phyloP scores from a whole-genome alignment of 805 yeast genomes.

The Suhomyces pyralidae region DNA sequence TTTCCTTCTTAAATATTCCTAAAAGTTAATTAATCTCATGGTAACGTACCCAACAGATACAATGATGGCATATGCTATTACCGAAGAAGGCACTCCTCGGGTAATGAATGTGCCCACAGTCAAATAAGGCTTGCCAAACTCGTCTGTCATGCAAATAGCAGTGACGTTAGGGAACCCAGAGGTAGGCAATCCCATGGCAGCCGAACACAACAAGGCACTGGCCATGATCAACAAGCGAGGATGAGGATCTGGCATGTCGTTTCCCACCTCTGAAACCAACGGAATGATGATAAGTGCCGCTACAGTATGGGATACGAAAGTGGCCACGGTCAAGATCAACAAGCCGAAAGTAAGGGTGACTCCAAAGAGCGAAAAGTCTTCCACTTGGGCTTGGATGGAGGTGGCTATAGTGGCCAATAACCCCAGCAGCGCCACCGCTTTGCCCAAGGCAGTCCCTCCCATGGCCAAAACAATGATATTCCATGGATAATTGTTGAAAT shows the following conservation, averaged over 20 bases:
- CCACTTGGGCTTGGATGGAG: constrained; percentile 62
- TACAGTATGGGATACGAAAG: constrained; percentile 44
- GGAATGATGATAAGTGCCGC: constrained; percentile 44
- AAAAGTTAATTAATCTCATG: constrained; percentile 23
- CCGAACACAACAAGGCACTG: constrained; percentile 39
- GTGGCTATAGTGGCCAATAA: constrained; percentile 74
- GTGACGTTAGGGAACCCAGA: constrained; percentile 46
- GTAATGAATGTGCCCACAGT: constrained; percentile 42
- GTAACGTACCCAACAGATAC: constrained; percentile 41
- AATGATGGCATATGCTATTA: constrained; percentile 34
- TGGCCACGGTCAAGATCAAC: constrained; percentile 39
- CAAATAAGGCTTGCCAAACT: constrained; percentile 38
- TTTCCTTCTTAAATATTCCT: no score
- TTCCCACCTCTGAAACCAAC: constrained; percentile 41
- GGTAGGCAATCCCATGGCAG: constrained; percentile 46
- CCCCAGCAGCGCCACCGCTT: constrained; percentile 91
- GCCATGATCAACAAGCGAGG: constrained; percentile 41
- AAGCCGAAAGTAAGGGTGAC: constrained; percentile 65
- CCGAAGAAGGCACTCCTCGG: constrained; percentile 41
- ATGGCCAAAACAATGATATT: constrained; percentile 91
- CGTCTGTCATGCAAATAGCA: constrained; percentile 43
- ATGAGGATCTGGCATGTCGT: constrained; percentile 34
- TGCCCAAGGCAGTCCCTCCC: constrained; percentile 97
- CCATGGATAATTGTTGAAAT: constrained; percentile 95
- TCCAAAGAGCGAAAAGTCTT: constrained; percentile 64